These are phyloP conservation scores for Carex cristatella DNA, from an alignment of 176 grass and related monocot species.

Conservation along the genomic window DNA sequence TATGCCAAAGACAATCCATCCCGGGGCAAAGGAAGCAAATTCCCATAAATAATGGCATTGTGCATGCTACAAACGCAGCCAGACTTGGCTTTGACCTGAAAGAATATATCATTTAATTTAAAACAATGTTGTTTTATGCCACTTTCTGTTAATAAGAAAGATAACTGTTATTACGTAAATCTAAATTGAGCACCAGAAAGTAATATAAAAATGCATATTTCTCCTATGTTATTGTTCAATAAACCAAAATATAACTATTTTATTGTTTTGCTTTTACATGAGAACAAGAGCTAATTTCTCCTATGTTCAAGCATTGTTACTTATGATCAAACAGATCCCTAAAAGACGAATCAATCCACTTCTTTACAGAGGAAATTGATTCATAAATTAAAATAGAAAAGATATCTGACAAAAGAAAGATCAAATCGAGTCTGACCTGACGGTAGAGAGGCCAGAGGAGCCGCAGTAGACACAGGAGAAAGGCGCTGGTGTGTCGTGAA, in stretches of 20 bases:
- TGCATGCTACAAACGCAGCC: conserved; percentile 83
- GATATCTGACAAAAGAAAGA: background rate
- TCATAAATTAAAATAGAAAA: background rate
- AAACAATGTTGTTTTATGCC: background rate
- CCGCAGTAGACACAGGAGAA: conserved; percentile 92
- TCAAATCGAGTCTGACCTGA: conserved; percentile 44
- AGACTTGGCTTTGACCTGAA: conserved; percentile 82
- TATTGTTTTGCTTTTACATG: too few relatives aligned
- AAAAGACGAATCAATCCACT: background rate
- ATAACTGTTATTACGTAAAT: background rate
- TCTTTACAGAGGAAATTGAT: background rate
- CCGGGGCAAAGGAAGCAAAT: conserved; percentile 83
- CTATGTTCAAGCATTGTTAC: background rate
- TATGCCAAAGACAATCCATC: conserved; percentile 96
- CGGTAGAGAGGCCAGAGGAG: conserved; percentile 49
- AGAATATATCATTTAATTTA: background rate
- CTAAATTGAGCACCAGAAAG: background rate
- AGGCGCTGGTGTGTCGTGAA: conserved; percentile 84
- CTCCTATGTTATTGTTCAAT: background rate
- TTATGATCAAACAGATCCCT: background rate
- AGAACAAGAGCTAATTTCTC: background rate
- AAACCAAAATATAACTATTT: background rate
- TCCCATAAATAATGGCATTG: conserved; percentile 92
- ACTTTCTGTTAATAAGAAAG: background rate
- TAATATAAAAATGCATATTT: background rate